phyloP scores from a whole-genome alignment of 257 asterid genomes.

The Salvia splendens region DNA sequence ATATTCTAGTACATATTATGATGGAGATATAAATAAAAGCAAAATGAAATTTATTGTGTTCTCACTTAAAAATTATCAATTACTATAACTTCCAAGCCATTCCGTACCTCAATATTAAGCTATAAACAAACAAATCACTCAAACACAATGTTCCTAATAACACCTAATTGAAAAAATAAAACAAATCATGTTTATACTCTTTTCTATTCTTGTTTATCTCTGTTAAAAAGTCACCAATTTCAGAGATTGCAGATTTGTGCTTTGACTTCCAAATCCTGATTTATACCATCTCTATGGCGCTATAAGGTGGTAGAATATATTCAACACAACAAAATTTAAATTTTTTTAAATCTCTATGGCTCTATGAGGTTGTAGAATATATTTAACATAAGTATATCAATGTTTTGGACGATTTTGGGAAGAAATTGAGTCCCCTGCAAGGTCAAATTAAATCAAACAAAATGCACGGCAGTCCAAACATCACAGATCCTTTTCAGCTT shows the following conservation, averaged over 20 bases:
- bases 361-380: conserved; percentile 4
- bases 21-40: conserved; percentile 3
- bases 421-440: conserved; percentile 18
- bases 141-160: neutral
- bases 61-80: neutral
- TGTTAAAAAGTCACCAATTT: no score
- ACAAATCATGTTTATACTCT: neutral
- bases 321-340: neutral
- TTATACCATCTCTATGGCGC: no score
- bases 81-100: neutral
- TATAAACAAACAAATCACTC: neutral
- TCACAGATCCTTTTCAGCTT: neutral
- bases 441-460: conserved; percentile 7
- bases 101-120: neutral
- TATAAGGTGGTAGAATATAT: no score
- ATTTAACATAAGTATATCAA: neutral
- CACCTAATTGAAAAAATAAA: neutral
- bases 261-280: neutral
- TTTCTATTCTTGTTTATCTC: no score
- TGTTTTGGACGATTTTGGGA: conserved; percentile 12
- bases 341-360: no score
- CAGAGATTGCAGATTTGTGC: neutral
- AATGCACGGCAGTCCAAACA: neutral
- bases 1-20: conserved; percentile 21
- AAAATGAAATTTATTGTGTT: neutral